Base-by-base conservation (phyloP, 805 yeast genomes). In the Starmerella stigmatis region DNA sequence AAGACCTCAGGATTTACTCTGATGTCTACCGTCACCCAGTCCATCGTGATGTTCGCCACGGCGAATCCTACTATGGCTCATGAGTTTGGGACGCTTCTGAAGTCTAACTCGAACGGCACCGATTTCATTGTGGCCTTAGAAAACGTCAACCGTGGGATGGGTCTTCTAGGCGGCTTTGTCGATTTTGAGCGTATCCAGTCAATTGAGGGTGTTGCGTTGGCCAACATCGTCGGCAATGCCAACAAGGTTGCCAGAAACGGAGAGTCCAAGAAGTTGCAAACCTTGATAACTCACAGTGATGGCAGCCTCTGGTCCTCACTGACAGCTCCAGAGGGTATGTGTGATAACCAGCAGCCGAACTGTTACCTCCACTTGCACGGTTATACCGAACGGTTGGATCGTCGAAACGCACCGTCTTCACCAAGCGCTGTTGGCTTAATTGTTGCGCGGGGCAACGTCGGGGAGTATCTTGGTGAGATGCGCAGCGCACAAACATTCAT, bases 361-460 rank as follows among this genome's bases (percentile, higher is more conserved):
- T 89, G 96, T 56, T 78, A 94, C 0, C 72, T 89, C 55, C 81
- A 89, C 59, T 63, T 89, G 38, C 96, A 86, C 60, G 94, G 97
- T 0, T 88, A 74, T 61, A 88, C 96, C 1, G 96, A 89, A 61
- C 71, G 96, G 52, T 64, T 65, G 3, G 96, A 88, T 60, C 72
- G 74, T 45, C 73, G 95, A 56, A 96, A 89, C 58, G 80, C 94
- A 0, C 84, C 69, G 54, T 81, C 94, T 0, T 86, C 97, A 0
- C 78, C 84, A 0, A 80, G 95, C 9, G 97, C 97, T 0, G 71
- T 81, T 16, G 98, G 98, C 1, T 65, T 86, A 65, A 64, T 89
- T 72, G 69, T 92, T 53, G 96, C 82, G n/a, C 76, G 82, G n/a
- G 98, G 98, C 25, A 86, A 82, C 59, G 95, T 86, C 41, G 97